Evolutionary conservation across 176 grass and related monocot species (phyloP).

Genomic region (Lolium rigidum): DNA sequence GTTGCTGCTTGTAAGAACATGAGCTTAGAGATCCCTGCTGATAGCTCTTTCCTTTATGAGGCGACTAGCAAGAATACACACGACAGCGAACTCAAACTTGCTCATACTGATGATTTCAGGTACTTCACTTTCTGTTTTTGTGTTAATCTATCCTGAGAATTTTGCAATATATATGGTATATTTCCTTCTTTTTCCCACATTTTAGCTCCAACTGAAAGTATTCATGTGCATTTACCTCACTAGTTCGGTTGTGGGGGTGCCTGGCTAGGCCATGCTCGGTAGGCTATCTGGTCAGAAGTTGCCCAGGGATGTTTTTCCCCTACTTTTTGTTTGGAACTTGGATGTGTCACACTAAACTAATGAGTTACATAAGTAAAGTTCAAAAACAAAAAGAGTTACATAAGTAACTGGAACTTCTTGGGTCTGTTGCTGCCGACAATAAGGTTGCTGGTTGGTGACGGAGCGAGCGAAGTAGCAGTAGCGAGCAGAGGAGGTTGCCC

Average conservation of each 20-base stretch:
- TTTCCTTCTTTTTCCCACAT: neutral
- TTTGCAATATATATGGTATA: neutral
- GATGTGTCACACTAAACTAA: neutral
- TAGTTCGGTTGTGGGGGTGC: neutral
- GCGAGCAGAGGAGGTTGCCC: too few species aligned
- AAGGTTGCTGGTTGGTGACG: too few species aligned
- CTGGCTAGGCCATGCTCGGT: neutral
- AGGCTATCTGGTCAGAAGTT: neutral
- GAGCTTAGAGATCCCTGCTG: conserved; percentile 42
- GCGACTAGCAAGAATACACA: conserved; percentile 33
- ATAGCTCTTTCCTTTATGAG: conserved; percentile 61
- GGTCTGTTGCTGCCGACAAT: neutral
- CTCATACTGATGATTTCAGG: conserved; percentile 66
- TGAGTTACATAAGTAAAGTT: neutral
- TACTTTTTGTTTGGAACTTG: neutral
- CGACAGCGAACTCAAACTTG: conserved; percentile 34
- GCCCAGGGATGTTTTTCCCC: neutral
- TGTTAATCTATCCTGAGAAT: conserved; percentile 6
- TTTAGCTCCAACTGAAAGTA: neutral
- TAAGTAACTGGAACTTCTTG: neutral
- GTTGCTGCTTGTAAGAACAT: conserved; percentile 58
- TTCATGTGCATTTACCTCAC: neutral
- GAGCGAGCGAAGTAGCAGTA: too few species aligned
- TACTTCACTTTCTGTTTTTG: conserved; percentile 5
- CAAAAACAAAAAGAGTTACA: too few species aligned